Conservation (phyloP, 148 eudicot species). For the Camellia lanceoleosa region DNA sequence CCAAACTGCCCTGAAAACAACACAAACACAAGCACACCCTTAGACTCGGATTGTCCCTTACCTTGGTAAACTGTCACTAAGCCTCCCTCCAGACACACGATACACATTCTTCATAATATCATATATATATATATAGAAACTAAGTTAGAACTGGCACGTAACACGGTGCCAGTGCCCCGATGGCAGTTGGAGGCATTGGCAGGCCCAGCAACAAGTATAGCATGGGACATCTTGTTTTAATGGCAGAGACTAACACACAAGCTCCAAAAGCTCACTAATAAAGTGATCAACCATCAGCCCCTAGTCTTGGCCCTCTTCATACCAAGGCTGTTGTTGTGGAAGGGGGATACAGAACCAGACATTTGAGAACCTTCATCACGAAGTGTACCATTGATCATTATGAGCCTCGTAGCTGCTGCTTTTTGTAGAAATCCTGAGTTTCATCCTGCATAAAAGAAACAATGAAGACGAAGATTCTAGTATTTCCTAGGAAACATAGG, state of each 20-base stretch:
- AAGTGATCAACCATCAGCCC: constrained; percentile 36
- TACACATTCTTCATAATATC: constrained; percentile 28
- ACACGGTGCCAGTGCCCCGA: constrained; percentile 36
- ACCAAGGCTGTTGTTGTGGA: constrained; percentile 82
- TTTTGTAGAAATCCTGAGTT: constrained; percentile 88
- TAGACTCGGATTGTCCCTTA: constrained; percentile 12
- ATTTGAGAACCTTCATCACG: constrained; percentile 85
- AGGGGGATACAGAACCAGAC: constrained; percentile 94
- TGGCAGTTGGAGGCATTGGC: constrained; percentile 36
- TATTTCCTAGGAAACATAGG: neutral
- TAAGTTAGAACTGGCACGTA: constrained; percentile 28
- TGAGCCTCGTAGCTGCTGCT: constrained; percentile 90
- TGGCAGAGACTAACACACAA: constrained; percentile 23
- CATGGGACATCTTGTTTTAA: constrained; percentile 2
- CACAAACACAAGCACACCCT: constrained; percentile 13
- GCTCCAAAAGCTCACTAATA: constrained; percentile 26
- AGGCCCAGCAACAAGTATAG: constrained; percentile 24
- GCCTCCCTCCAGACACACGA: constrained; percentile 16
- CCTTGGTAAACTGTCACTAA: constrained; percentile 18
- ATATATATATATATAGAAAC: constrained; percentile 23
- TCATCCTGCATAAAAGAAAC: constrained; percentile 58
- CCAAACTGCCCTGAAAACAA: constrained; percentile 18
- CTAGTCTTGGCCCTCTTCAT: constrained; percentile 96
- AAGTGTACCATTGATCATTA: constrained; percentile 86
- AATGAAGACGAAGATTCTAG: neutral